Evolutionary conservation across 768 basidiomycete species (phyloP).

Genomic region (Suillus sp.): DNA sequence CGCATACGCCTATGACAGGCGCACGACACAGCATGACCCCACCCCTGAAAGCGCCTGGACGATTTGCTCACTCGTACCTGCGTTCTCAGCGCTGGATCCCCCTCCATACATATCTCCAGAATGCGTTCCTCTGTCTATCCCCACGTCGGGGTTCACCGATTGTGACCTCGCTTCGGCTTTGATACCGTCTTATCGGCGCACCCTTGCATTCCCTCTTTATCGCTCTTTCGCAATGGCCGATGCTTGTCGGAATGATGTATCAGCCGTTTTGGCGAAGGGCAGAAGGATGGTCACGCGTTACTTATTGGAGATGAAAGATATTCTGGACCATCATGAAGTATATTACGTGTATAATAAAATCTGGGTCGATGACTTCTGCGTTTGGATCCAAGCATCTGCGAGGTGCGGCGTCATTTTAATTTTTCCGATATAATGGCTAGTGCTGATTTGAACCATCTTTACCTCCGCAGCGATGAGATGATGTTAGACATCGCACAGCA

Average conservation of each 20-base stretch:
- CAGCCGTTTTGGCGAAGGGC: conserved; percentile 56
- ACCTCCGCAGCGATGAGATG: conserved; percentile 53
- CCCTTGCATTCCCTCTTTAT: conserved; percentile 76
- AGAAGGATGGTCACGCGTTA: conserved; percentile 63
- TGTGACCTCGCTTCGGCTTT: conserved; percentile 55
- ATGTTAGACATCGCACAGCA: conserved; percentile 48
- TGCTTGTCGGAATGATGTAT: conserved; percentile 66
- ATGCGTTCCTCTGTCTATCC: conserved; percentile 18
- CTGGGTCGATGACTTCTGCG: conserved; percentile 84
- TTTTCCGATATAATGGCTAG: not conserved
- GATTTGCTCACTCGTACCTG: conserved; percentile 66
- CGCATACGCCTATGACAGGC: conserved; percentile 78
- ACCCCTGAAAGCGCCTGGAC: conserved; percentile 92
- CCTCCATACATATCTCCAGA: conserved; percentile 45
- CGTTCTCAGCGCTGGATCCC: conserved; percentile 83
- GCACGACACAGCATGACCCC: conserved; percentile 77
- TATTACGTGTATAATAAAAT: conserved; percentile 89
- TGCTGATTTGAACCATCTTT: conserved; percentile 7
- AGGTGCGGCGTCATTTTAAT: conserved; percentile 46
- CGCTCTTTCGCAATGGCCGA: conserved; percentile 77
- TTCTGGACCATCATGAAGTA: conserved; percentile 80
- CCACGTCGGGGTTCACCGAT: conserved; percentile 35
- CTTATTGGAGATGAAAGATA: conserved; percentile 69
- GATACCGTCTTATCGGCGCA: conserved; percentile 69
- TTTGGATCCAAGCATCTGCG: conserved; percentile 75